These are phyloP conservation scores for Aspergillus spinulosporus DNA, from an alignment of 2,329 filamentous ascomycete species.

Conservation along the genomic window DNA sequence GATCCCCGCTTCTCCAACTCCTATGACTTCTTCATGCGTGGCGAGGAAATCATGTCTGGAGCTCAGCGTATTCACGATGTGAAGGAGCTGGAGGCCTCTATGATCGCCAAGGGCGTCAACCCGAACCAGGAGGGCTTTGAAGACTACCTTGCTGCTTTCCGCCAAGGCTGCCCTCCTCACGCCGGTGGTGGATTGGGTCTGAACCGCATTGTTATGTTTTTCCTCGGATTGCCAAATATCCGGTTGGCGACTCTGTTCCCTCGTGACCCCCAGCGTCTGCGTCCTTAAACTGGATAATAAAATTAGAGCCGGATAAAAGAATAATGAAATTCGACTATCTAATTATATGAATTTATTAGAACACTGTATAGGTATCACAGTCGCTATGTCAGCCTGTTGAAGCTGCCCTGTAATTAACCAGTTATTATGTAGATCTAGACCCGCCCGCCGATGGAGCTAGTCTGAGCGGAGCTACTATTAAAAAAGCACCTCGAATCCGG, in stretches of 20 bases:
- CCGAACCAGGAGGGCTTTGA: slow-evolving; percentile 60
- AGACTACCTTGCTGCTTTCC: slow-evolving; percentile 65
- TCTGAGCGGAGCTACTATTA: neutral
- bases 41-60: slow-evolving; percentile 67
- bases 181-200: slow-evolving; percentile 65
- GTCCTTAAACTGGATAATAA: slow-evolving; percentile 32
- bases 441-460: slow-evolving; percentile 2
- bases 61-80: slow-evolving; percentile 66
- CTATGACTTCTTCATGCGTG: slow-evolving; percentile 71
- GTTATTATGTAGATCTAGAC: neutral
- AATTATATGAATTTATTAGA: slow-evolving; percentile 1
- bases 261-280: slow-evolving; percentile 60
- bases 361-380: neutral
- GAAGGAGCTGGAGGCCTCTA: slow-evolving; percentile 58
- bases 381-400: too few species aligned
- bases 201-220: slow-evolving; percentile 68
- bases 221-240: slow-evolving; percentile 65
- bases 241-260: slow-evolving; percentile 64
- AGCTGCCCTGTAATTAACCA: too few species aligned
- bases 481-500: neutral
- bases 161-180: slow-evolving; percentile 64
- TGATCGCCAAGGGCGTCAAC: slow-evolving; percentile 61
- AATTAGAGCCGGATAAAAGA: slow-evolving; percentile 8
- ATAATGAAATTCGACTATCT: slow-evolving; percentile 19
- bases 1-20: slow-evolving; percentile 67